phyloP scores from a whole-genome alignment of 139 green algal genomes.

The Tetradesmus lagerheimii region DNA sequence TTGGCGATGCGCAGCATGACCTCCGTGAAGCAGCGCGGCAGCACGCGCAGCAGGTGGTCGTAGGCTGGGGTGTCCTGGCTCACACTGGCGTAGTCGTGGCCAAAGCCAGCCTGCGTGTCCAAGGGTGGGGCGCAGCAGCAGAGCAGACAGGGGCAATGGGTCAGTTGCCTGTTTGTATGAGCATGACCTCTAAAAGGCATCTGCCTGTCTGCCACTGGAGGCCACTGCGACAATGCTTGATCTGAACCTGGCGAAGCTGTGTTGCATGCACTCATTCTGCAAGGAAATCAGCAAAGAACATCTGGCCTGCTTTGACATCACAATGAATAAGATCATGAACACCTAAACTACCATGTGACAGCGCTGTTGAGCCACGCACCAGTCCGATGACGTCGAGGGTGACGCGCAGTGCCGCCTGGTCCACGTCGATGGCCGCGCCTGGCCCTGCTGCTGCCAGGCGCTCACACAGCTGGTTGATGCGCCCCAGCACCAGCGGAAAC shows the following conservation, averaged over 20 bases:
- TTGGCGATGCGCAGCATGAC: slow-evolving; percentile 61
- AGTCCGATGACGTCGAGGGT: slow-evolving; percentile 74
- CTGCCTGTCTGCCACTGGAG: too few species aligned
- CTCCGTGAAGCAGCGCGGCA: slow-evolving; percentile 65
- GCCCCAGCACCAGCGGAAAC: slow-evolving; percentile 56
- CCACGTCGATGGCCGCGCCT: slow-evolving; percentile 45
- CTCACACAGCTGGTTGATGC: slow-evolving; percentile 47
- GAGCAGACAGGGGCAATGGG: background rate
- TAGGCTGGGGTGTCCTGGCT: slow-evolving; percentile 37
- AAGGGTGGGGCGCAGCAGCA: background rate
- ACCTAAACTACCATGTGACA: too few species aligned
- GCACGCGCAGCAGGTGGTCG: slow-evolving; percentile 58
- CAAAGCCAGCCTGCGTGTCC: slow-evolving; percentile 58
- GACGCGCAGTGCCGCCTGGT: slow-evolving; percentile 70
- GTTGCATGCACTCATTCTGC: too few species aligned
- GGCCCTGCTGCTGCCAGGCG: slow-evolving; percentile 35
- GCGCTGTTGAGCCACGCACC: too few species aligned
- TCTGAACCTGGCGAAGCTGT: too few species aligned
- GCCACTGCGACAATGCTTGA: too few species aligned
- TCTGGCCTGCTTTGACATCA: too few species aligned
- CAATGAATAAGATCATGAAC: too few species aligned
- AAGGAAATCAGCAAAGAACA: too few species aligned
- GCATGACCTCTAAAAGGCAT: too few species aligned
- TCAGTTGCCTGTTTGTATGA: too few species aligned
- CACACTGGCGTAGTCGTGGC: slow-evolving; percentile 55